Conservation (phyloP, 73 alveolate species). For the Symbiodinium pilosum region DNA sequence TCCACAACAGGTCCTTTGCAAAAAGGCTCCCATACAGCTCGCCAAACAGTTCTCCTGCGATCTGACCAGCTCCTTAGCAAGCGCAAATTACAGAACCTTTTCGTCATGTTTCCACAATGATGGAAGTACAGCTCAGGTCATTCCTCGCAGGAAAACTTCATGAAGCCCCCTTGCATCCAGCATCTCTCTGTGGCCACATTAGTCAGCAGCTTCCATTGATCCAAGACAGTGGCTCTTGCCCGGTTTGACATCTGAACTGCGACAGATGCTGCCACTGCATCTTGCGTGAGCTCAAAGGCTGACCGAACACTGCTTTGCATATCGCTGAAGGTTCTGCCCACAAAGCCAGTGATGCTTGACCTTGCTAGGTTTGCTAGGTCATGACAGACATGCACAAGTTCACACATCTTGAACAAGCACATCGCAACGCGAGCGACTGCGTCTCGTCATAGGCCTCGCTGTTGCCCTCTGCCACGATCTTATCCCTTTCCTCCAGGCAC, state of each 20-base stretch:
- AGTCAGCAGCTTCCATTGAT: slow-evolving; percentile 47
- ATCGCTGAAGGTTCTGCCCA: slow-evolving; percentile 48
- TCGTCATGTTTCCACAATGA: no score
- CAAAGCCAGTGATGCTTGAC: slow-evolving; percentile 36
- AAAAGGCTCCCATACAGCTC: slow-evolving; percentile 43
- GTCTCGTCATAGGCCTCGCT: neutral
- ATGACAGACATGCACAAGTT: neutral
- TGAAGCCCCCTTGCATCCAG: neutral
- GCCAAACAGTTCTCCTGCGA: slow-evolving; percentile 69
- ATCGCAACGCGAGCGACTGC: neutral
- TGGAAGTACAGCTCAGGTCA: no score
- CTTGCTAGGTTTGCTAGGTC: neutral
- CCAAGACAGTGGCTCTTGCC: slow-evolving; percentile 71
- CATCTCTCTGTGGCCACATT: slow-evolving; percentile 47
- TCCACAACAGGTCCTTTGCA: slow-evolving; percentile 61
- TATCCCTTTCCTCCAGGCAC: slow-evolving; percentile 44
- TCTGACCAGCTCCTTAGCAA: slow-evolving; percentile 49
- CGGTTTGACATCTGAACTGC: slow-evolving; percentile 72
- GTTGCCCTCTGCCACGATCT: neutral
- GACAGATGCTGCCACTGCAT: slow-evolving; percentile 44
- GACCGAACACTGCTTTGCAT: slow-evolving; percentile 28
- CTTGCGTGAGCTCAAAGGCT: slow-evolving; percentile 59
- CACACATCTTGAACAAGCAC: neutral
- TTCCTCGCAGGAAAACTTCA: no score
- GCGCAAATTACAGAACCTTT: no score